phyloP scores from a whole-genome alignment of 768 basidiomycete genomes.

The Tephrocybe sp. region DNA sequence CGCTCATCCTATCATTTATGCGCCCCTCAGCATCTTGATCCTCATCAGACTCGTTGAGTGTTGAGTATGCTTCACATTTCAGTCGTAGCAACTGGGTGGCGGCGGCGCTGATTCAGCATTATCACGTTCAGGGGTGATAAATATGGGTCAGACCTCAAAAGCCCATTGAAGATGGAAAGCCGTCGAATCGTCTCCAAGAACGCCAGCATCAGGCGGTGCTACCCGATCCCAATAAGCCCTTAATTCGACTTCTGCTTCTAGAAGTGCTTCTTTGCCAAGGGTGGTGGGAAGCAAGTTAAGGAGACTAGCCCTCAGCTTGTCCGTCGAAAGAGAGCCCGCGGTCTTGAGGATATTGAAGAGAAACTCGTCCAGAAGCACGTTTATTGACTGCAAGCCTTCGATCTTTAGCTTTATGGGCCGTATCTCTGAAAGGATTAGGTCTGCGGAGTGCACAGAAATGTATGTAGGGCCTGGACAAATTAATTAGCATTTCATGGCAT shows the following conservation, averaged over 20 bases:
- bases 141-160: constrained; percentile 58
- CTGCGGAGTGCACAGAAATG: constrained; percentile 81
- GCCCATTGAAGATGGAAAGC: constrained; percentile 73
- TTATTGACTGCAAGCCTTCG: constrained; percentile 78
- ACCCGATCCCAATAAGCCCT: constrained; percentile 87
- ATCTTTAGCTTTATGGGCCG: constrained; percentile 84
- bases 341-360: constrained; percentile 68
- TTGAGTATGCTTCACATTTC: constrained; percentile 89
- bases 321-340: constrained; percentile 69
- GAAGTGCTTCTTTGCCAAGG: constrained; percentile 86
- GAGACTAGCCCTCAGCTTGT: constrained; percentile 71
- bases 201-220: constrained; percentile 28
- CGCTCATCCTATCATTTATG: constrained; percentile 61
- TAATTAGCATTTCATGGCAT: background rate
- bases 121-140: constrained; percentile 10
- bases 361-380: constrained; percentile 83
- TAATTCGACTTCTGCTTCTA: constrained; percentile 92
- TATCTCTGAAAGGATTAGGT: constrained; percentile 90
- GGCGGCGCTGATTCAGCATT: background rate
- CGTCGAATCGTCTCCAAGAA: constrained; percentile 49
- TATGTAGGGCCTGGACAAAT: constrained; percentile 59
- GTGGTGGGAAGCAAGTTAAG: constrained; percentile 74
- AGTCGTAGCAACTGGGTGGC: constrained; percentile 52
- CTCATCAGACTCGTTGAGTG: constrained; percentile 79
- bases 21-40: constrained; percentile 63